Conservation (phyloP, 352 stramenopile species). For the Hyaloperonospora brassicae region DNA sequence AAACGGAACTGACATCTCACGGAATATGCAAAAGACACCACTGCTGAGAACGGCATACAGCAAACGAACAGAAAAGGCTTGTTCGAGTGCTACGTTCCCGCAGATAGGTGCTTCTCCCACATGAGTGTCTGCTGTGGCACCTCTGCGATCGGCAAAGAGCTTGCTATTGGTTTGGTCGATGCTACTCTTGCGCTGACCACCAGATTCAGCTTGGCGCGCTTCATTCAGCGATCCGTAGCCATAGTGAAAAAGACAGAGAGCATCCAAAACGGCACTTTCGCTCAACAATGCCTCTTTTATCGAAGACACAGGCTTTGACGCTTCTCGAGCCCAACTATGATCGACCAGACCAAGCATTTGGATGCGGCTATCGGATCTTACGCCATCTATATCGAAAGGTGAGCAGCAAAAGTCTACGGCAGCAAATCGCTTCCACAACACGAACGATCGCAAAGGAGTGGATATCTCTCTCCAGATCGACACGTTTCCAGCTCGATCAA, state of each 20-base stretch:
- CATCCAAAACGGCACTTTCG: constrained; percentile 58
- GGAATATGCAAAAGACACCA: constrained; percentile 68
- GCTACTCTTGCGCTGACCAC: constrained; percentile 60
- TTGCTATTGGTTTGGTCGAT: constrained; percentile 54
- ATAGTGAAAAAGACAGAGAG: constrained; percentile 67
- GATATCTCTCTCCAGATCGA: constrained; percentile 74
- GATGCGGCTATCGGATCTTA: constrained; percentile 9
- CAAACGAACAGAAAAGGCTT: constrained; percentile 63
- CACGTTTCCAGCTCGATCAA: constrained; percentile 53
- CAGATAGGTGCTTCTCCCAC: constrained; percentile 54
- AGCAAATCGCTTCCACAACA: constrained; percentile 57
- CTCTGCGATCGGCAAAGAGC: constrained; percentile 45
- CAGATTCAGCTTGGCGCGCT: constrained; percentile 41
- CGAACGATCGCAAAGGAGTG: constrained; percentile 43
- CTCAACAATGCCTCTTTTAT: constrained; percentile 57
- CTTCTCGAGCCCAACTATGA: constrained; percentile 33
- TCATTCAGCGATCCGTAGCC: constrained; percentile 52
- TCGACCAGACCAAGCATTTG: constrained; percentile 29
- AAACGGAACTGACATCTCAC: constrained; percentile 54
- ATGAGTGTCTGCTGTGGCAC: constrained; percentile 51
- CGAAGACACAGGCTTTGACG: constrained; percentile 17
- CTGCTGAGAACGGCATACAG: constrained; percentile 56
- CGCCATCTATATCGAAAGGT: constrained; percentile 7
- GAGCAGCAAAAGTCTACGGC: constrained; percentile 30
- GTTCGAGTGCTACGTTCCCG: constrained; percentile 45